A percentile compares a stretch with the other conserved stretches of the same genome.
phyloP scores from a whole-genome alignment of 1,139 yeast species.

The Yamadazyma dushanensis region DNA sequence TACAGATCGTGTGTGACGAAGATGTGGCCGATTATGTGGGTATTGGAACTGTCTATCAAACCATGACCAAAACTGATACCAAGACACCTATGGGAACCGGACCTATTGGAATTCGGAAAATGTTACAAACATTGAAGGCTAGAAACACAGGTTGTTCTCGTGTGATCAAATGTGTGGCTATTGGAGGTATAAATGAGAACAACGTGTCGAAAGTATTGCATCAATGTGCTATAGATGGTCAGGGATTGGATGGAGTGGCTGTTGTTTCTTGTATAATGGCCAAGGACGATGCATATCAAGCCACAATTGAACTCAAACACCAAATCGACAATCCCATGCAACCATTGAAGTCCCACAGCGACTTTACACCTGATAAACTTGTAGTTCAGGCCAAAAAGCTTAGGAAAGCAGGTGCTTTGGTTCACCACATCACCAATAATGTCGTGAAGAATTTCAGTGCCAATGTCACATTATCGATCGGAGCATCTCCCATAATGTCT shows the following conservation, averaged over 20 bases:
- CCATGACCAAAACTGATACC: conserved; percentile 63
- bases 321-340: conserved; percentile 13
- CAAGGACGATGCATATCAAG: conserved; percentile 51
- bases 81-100: conserved; percentile 54
- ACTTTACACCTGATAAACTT: conserved; percentile 13
- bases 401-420: conserved; percentile 48
- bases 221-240: conserved; percentile 48
- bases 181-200: conserved; percentile 78
- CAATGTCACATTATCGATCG: conserved; percentile 81
- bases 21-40: conserved; percentile 79
- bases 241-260: conserved; percentile 73
- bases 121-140: conserved; percentile 50
- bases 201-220: conserved; percentile 60
- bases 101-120: conserved; percentile 59
- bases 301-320: conserved; percentile 41
- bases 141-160: conserved; percentile 20
- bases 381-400: neutral
- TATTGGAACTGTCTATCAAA: conserved; percentile 77
- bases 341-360: conserved; percentile 10
- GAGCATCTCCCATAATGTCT: conserved; percentile 93
- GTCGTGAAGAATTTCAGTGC: conserved; percentile 93
- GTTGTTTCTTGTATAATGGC: conserved; percentile 89
- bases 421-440: conserved; percentile 85
- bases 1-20: conserved; percentile 52
- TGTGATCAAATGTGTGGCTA: conserved; percentile 62